Conservation (phyloP, 345 rosid genomes). For the Trapa bicornis region DNA sequence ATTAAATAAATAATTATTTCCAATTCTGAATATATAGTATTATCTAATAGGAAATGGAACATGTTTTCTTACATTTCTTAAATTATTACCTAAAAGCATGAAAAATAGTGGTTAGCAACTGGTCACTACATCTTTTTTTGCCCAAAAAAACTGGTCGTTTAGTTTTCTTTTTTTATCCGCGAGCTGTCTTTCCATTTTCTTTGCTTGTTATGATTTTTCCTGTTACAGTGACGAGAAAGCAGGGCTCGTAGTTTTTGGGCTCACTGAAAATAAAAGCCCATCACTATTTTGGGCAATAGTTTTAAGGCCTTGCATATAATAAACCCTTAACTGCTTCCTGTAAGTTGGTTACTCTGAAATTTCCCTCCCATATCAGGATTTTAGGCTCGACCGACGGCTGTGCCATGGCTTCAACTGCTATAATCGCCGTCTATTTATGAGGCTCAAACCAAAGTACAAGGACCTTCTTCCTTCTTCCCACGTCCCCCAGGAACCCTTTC, state of each 20-base stretch:
- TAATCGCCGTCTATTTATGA: conserved; percentile 40
- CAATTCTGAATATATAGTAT: no score
- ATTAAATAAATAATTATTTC: no score
- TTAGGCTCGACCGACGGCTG: no score
- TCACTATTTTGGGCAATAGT: not conserved
- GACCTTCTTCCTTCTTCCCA: not conserved
- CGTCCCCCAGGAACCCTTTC: not conserved
- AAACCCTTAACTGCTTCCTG: not conserved
- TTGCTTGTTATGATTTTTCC: not conserved
- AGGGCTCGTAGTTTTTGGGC: not conserved
- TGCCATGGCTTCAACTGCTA: conserved; percentile 30
- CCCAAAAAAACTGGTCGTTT: no score
- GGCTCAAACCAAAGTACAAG: conserved; percentile 16
- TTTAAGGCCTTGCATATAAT: not conserved
- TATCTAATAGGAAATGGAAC: no score
- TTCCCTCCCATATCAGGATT: not conserved
- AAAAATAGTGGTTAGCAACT: no score
- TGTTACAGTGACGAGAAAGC: not conserved
- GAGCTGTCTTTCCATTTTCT: not conserved
- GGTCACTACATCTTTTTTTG: no score
- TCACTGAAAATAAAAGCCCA: no score
- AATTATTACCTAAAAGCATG: no score
- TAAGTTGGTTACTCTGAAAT: not conserved
- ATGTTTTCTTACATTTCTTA: no score
- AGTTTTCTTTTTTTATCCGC: no score